Evolutionary conservation across 2,329 filamentous ascomycete species (phyloP), one percentile per base, ranked within the genome.

Genomic region (Cercospora zeae-maydis): DNA sequence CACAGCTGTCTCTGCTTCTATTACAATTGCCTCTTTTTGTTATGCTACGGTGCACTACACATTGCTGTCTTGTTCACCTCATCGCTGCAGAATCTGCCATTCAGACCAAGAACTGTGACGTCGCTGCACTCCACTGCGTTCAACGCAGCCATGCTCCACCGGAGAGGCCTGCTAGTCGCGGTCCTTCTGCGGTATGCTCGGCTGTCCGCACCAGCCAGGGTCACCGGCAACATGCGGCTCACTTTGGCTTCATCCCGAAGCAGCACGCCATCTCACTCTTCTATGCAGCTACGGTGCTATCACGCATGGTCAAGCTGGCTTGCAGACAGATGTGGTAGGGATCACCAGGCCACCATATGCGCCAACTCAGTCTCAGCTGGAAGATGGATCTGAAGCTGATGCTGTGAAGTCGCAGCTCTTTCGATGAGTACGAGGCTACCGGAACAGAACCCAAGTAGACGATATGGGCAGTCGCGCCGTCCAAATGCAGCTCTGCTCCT

Each of bases 81-180:
- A 16, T 27, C 34, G n/a, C 9, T 45, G 58, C 58, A 61, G 19
- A 61, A 10, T 61, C 36, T 61, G 58, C 58, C 47, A 60, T 55
- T 61, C 36, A 31, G 21, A 36, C 34, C 31, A 21, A 49, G 21
- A 49, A 13, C 24, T 21, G 58, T 61, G 58, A 61, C 58, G 58
- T 61, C 59, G 59, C 31, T 21, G 27, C 21, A 24, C 31, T 24
- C 36, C 51, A 53, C 49, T 53, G 11, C 49, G 14, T 34, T 9
- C 49, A 53, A 21, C 49, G 14, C 49, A 8, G 31, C 21, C 34
- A 16, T 30, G 24, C 59, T 56, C 59, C 59, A 61, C 59, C 51
- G 51, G 59, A 56, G 59, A 55, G 39, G 33, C 59, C 37, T 56
- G 59, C 51, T 55, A 61, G 59, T 56, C 51, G 37, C 59, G 59